phyloP scores from a whole-genome alignment of 192 early-diverging fungal genomes.

The Umbelopsis ramanniana region DNA sequence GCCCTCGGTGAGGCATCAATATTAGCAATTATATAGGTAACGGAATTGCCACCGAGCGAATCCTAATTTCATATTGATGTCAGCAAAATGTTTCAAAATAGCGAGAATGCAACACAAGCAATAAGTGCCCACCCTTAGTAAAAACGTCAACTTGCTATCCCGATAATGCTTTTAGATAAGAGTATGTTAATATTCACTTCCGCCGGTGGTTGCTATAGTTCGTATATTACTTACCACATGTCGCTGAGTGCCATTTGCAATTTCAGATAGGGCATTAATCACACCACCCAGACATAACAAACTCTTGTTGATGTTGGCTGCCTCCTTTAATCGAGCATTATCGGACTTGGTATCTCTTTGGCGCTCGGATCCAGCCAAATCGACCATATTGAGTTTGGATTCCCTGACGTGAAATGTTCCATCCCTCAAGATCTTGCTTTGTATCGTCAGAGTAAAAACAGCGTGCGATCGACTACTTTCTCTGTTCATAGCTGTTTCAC shows the following conservation, averaged over 20 bases:
- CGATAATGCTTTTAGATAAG: conserved; percentile 57
- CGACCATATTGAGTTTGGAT: conserved; percentile 72
- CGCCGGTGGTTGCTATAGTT: too few relatives aligned
- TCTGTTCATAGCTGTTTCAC: conserved; percentile 83
- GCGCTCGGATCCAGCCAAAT: conserved; percentile 78
- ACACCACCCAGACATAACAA: conserved; percentile 80
- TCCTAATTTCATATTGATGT: conserved; percentile 39
- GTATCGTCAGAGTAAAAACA: conserved; percentile 77
- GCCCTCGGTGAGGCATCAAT: conserved; percentile 50
- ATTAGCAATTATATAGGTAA: conserved; percentile 70
- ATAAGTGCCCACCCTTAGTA: conserved; percentile 41
- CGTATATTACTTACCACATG: conserved; percentile 47
- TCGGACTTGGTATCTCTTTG: conserved; percentile 68
- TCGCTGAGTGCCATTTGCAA: conserved; percentile 58
- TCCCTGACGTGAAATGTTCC: conserved; percentile 65
- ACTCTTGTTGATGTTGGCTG: conserved; percentile 83
- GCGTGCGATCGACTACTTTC: conserved; percentile 83
- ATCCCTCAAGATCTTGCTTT: conserved; percentile 49
- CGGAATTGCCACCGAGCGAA: conserved; percentile 72
- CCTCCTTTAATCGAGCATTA: conserved; percentile 74
- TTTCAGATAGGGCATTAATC: conserved; percentile 80
- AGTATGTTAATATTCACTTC: not conserved
- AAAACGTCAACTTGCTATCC: conserved; percentile 70
- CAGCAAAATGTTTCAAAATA: not conserved
- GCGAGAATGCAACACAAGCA: not conserved